Percentiles rank a stretch among this genome's conserved stretches.
Conservation (phyloP, 208 protist species). For the Leishmania major region DNA sequence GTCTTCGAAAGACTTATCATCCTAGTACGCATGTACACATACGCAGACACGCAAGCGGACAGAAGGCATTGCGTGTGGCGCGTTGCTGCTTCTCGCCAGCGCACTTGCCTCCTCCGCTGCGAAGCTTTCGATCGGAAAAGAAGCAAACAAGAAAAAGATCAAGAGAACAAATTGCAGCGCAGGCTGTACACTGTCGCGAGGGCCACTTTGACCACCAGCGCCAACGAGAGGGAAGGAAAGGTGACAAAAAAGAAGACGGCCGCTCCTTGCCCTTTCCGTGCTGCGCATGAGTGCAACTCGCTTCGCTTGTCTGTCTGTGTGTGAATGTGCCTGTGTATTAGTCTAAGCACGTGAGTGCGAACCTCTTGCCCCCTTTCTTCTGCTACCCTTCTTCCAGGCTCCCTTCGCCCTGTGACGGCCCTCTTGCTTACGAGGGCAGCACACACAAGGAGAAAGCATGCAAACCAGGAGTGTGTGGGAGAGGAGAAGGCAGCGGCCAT, state of each 20-base stretch:
- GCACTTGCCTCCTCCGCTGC: neutral
- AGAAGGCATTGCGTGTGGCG: neutral
- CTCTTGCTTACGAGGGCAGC: neutral
- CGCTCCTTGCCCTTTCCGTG: neutral
- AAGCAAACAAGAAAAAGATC: neutral
- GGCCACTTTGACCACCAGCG: neutral
- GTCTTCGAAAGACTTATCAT: neutral
- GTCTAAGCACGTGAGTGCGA: neutral
- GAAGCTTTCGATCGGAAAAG: neutral
- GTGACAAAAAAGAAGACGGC: neutral
- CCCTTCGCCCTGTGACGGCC: neutral
- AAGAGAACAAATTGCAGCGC: neutral
- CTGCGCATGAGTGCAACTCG: neutral
- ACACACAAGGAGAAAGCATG: neutral
- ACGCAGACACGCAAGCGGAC: neutral
- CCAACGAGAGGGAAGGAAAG: neutral
- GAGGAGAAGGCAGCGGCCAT: neutral
- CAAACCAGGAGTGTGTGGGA: neutral
- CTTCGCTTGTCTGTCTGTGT: neutral
- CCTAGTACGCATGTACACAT: neutral
- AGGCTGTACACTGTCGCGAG: neutral
- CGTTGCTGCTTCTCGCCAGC: neutral
- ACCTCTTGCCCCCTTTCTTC: neutral
- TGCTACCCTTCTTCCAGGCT: neutral
- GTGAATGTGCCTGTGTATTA: neutral